A percentile compares a stretch with the other conserved stretches of the same genome.
phyloP scores from a whole-genome alignment of 495 filamentous ascomycete genomes.

The Talaromyces adpressus region DNA sequence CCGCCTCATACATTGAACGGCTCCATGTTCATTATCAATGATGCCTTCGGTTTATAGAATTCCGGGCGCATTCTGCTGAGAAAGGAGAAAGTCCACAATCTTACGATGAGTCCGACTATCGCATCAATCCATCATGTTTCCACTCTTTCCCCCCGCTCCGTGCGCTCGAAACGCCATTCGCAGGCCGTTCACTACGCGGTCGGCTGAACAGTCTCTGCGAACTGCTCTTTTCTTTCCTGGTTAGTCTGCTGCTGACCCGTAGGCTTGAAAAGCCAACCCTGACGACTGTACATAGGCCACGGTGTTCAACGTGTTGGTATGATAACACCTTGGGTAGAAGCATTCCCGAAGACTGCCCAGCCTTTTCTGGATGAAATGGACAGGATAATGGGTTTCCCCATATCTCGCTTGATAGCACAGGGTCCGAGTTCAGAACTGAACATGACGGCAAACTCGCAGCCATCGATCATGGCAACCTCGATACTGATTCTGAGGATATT shows the following conservation, averaged over 20 bases:
- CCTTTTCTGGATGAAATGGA: constrained; percentile 81
- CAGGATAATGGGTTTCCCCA: constrained; percentile 53
- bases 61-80: background rate
- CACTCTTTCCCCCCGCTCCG: background rate
- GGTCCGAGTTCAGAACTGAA: constrained; percentile 72
- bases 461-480: constrained; percentile 91
- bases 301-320: constrained; percentile 94
- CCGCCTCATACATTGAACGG: background rate
- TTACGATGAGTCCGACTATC: constrained; percentile 1
- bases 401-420: constrained; percentile 71
- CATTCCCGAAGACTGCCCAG: constrained; percentile 67
- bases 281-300: constrained; percentile 54
- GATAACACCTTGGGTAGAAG: constrained; percentile 73
- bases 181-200: background rate
- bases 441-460: constrained; percentile 81
- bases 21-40: background rate
- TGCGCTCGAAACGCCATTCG: background rate
- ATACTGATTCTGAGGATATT: constrained; percentile 86
- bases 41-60: background rate
- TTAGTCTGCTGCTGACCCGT: constrained; percentile 25
- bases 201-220: constrained; percentile 29
- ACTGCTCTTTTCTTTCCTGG: constrained; percentile 84
- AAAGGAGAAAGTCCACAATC: background rate
- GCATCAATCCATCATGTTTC: background rate
- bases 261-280: background rate